A percentile compares a stretch with the other conserved stretches of the same genome.
Conservation (phyloP, 345 rosid species). For the Cardamine chenopodiifolia region DNA sequence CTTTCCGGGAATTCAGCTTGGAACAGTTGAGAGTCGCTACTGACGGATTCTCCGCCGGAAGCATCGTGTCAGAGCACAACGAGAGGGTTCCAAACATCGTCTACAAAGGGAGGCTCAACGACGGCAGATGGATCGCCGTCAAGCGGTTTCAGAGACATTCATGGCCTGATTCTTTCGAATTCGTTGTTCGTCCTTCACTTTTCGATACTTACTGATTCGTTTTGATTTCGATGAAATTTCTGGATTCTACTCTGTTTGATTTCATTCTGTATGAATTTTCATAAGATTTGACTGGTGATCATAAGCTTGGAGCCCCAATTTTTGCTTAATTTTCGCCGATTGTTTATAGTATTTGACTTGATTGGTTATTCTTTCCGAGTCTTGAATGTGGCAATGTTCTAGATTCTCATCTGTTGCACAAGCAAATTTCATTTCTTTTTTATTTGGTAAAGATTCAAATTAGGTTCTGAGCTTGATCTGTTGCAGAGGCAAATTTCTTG, state of each 20-base stretch:
- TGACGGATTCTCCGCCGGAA: constrained; percentile 68
- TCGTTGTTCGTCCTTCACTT: constrained; percentile 58
- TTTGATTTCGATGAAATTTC: background rate
- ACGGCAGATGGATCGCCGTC: constrained; percentile 69
- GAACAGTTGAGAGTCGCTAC: constrained; percentile 76
- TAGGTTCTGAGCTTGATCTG: constrained; percentile 1
- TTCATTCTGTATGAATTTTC: background rate
- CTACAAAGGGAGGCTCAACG: constrained; percentile 70
- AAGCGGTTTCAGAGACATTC: constrained; percentile 84
- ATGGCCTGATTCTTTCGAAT: constrained; percentile 96
- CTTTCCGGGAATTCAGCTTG: constrained; percentile 66
- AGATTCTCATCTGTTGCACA: constrained; percentile 3
- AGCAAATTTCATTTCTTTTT: background rate
- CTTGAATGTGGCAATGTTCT: constrained; percentile 20
- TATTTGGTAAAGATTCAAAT: constrained; percentile 2
- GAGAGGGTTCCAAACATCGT: constrained; percentile 94
- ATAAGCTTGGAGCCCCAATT: background rate
- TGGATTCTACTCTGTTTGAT: constrained; percentile 14
- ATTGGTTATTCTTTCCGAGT: background rate
- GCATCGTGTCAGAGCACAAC: constrained; percentile 94
- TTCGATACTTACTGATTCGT: background rate
- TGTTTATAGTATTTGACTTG: constrained; percentile 12
- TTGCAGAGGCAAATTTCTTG: background rate
- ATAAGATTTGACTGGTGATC: constrained; percentile 1
- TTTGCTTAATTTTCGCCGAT: background rate